phyloP scores from a whole-genome alignment of 345 rosid genomes.

The Bruguiera gymnorhiza region DNA sequence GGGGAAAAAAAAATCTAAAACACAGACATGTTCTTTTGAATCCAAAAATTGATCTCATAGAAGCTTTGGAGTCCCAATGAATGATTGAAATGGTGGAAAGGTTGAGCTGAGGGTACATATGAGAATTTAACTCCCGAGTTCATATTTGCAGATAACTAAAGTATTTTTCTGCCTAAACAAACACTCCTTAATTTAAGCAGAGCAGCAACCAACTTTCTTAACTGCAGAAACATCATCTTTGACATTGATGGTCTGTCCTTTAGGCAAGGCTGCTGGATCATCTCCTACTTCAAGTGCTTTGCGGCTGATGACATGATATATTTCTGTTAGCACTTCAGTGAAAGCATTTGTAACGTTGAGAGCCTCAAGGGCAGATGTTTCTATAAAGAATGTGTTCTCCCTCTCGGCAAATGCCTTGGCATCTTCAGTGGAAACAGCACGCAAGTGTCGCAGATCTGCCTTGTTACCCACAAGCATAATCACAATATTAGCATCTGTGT shows the following conservation, averaged over 20 bases:
- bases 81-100: neutral
- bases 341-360: constrained; percentile 76
- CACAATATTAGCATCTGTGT: constrained; percentile 78
- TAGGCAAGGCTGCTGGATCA: constrained; percentile 78
- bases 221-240: constrained; percentile 69
- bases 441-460: constrained; percentile 79
- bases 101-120: neutral
- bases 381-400: constrained; percentile 78
- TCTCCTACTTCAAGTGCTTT: constrained; percentile 80
- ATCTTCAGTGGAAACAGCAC: constrained; percentile 69
- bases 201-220: constrained; percentile 77
- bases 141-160: neutral
- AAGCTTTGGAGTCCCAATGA: neutral
- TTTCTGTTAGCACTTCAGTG: constrained; percentile 77
- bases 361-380: constrained; percentile 86
- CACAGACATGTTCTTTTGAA: neutral
- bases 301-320: constrained; percentile 70
- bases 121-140: neutral
- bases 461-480: constrained; percentile 93
- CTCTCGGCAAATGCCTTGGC: constrained; percentile 64
- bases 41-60: constrained; percentile 1
- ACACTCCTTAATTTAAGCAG: constrained; percentile 23
- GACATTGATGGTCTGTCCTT: constrained; percentile 69
- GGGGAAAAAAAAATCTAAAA: neutral
- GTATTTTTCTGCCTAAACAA: neutral